Evolutionary conservation across 768 basidiomycete species (phyloP).

Genomic region (Amanita thiersii): DNA sequence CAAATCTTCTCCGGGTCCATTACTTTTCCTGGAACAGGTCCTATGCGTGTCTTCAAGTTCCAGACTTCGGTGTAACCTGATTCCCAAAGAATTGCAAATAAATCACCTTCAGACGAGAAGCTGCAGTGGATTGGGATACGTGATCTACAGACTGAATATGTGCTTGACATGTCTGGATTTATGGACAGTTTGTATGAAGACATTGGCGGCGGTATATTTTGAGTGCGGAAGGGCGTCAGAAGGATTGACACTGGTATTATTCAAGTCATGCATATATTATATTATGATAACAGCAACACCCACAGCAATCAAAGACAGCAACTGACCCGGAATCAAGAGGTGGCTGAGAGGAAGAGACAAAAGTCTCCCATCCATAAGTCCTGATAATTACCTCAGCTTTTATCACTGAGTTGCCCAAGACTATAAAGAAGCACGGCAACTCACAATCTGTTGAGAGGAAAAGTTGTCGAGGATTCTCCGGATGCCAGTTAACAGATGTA

Average conservation of each 20-base stretch:
- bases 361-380: conserved; percentile 75
- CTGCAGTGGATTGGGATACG: conserved; percentile 58
- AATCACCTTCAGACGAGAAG: conserved; percentile 50
- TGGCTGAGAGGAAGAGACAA: conserved; percentile 43
- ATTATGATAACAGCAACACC: conserved; percentile 18
- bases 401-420: conserved; percentile 4
- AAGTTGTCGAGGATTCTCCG: conserved; percentile 63
- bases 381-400: conserved; percentile 50
- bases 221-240: conserved; percentile 86
- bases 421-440: conserved; percentile 14
- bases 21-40: conserved; percentile 45
- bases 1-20: conserved; percentile 45
- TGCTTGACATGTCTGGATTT: conserved; percentile 14
- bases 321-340: conserved; percentile 80
- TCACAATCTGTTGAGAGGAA: conserved; percentile 61
- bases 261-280: conserved; percentile 3
- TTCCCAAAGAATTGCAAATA: conserved; percentile 63
- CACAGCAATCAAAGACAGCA: conserved; percentile 85
- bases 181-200: conserved; percentile 47
- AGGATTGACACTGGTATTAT: conserved; percentile 52
- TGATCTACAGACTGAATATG: conserved; percentile 12
- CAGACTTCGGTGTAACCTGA: conserved; percentile 63
- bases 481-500: conserved; percentile 79
- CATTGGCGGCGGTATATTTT: conserved; percentile 99
- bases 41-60: conserved; percentile 56